Percentiles rank a stretch among this genome's conserved stretches.
phyloP scores from a whole-genome alignment of 257 asterid genomes.

The Rauvolfia tetraphylla region DNA sequence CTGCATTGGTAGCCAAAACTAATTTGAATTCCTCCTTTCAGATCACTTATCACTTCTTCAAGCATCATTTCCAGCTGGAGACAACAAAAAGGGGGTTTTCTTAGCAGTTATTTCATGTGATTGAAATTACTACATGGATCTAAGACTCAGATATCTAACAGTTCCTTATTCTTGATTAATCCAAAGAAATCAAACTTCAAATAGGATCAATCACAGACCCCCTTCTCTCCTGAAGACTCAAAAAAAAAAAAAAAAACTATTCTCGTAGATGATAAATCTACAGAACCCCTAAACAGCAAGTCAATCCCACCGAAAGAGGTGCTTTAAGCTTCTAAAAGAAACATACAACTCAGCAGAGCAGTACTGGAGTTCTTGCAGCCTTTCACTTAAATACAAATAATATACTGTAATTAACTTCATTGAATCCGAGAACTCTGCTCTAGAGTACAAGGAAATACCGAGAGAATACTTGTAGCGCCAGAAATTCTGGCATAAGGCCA shows the following conservation, averaged over 20 bases:
- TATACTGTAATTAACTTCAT: not conserved
- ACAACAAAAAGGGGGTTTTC: not conserved
- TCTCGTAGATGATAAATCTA: not conserved
- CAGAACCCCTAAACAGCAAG: not conserved
- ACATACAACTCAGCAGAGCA: not conserved
- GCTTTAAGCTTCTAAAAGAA: not conserved
- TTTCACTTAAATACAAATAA: not conserved
- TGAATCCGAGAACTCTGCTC: not conserved
- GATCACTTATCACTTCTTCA: constrained; percentile 37
- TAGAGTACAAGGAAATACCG: not conserved
- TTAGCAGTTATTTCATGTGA: not conserved
- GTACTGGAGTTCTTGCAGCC: not conserved
- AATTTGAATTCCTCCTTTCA: constrained; percentile 62
- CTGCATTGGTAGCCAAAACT: constrained; percentile 85
- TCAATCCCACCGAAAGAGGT: not conserved
- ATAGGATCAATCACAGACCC: not conserved
- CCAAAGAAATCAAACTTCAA: not conserved
- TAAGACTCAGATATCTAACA: not conserved
- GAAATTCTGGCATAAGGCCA: not conserved
- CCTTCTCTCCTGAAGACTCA: not conserved
- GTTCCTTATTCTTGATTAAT: not conserved
- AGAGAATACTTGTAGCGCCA: not conserved
- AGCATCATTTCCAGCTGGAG: constrained; percentile 46
- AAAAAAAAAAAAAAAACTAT: not conserved
- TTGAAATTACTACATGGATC: not conserved